Evolutionary conservation across 139 green algal genomes (phyloP), one percentile per base, ranked within the genome.

Genomic region (Monoraphidium neglectum): DNA sequence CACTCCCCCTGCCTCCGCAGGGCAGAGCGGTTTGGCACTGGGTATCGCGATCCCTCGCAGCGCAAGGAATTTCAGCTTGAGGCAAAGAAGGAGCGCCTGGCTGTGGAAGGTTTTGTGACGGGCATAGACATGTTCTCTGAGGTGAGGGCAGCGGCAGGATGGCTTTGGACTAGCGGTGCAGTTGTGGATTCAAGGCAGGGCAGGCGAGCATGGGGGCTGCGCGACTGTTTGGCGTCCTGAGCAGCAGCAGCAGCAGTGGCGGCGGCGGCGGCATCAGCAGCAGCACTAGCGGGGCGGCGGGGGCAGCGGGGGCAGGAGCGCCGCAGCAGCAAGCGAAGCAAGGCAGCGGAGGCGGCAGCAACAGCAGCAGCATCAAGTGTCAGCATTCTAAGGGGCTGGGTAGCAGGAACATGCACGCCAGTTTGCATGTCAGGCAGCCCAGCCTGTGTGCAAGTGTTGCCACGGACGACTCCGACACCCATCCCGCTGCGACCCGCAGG

Each of bases 91-190:
- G 80, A 91, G 77, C 61, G 76, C 15, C 60, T 86, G 18, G 47
- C 53, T 49, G 38, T 77, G 8, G 68, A 69, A 12, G 88, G 85
- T 23, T 94, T 96, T 68, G 78, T 77, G 0, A 94, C 89, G 0
- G 91, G 91, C 26, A 81, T 97, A 28, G 92, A 95, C 74, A 23
- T 93, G 0, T 91, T 92, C 40, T 82, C 70, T 3, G 40, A 87
- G 85, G 87, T 89, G 24, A 57, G 40, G 54, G 54, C 10, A n/a
- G 21, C 36, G 53, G 33, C 23, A 66, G 68, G 16, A 66, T 6
- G 23, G 32, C 47, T 30, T 18, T 30, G 28, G 13, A 23, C 5
- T 18, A 4, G 26, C 53, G 28, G 23, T n/a, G 13, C 21, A 57
- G 16, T 57, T 57, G 0, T 57, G 16, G 49, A 21, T 6, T 15